These are phyloP conservation scores for Dillenia turbinata DNA, from an alignment of 164 flowering plant species.

Conservation along the genomic window DNA sequence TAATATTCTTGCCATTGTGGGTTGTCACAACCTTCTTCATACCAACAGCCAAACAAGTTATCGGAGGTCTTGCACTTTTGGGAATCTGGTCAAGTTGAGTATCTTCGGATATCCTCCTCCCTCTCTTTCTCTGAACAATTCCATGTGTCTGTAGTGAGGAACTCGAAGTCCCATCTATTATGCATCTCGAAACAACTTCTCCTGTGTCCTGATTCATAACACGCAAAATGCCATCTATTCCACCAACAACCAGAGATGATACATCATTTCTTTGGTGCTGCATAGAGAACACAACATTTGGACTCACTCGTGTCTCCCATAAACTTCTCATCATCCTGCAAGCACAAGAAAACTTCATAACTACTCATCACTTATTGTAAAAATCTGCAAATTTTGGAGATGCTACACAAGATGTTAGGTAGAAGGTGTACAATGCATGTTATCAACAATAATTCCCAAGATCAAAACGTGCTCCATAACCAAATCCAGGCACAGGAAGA, in stretches of 20 bases:
- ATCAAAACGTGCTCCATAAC: no score
- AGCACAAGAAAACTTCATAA: not conserved
- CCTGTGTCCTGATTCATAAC: conserved; percentile 61
- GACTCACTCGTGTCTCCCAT: conserved; percentile 67
- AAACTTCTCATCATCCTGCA: conserved; percentile 58
- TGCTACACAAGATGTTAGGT: no score
- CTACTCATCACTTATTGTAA: not conserved
- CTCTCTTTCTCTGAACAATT: conserved; percentile 32
- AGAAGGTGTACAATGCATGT: no score
- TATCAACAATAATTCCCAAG: no score
- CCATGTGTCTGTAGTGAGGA: conserved; percentile 11
- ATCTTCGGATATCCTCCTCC: conserved; percentile 39
- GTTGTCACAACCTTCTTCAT: conserved; percentile 84
- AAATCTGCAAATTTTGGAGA: no score
- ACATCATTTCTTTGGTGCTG: conserved; percentile 53
- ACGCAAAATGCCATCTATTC: conserved; percentile 84
- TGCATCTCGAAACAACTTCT: conserved; percentile 47
- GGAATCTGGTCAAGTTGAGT: conserved; percentile 40
- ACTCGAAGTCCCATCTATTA: conserved; percentile 25
- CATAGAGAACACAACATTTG: conserved; percentile 71
- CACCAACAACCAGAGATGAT: conserved; percentile 68
- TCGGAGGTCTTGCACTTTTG: conserved; percentile 47
- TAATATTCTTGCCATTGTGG: conserved; percentile 50
- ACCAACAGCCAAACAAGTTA: conserved; percentile 83
- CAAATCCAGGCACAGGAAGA: no score